A percentile compares a stretch with the other conserved stretches of the same genome.
phyloP scores from a whole-genome alignment of 1,139 yeast genomes.

The Arxiozyma bovina region DNA sequence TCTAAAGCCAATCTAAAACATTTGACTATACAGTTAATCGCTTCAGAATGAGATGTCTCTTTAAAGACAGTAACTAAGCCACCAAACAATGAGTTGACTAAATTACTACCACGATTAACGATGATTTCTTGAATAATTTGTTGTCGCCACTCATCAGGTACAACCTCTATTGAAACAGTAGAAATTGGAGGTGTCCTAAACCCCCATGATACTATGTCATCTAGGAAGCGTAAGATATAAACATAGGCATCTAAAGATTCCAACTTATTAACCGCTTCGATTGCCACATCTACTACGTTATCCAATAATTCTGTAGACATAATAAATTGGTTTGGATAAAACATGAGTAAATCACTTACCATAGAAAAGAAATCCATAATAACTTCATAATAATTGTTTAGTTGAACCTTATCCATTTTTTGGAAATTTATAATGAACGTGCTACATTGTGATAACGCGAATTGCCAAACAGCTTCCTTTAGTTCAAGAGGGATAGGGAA shows the following conservation, averaged over 20 bases:
- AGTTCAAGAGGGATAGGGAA: conserved; percentile 27
- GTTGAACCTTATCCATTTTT: conserved; percentile 25
- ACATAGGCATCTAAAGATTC: conserved; percentile 67
- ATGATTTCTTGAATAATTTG: conserved; percentile 39
- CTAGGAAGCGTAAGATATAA: conserved; percentile 63
- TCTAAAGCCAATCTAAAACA: conserved; percentile 45
- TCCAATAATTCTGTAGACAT: conserved; percentile 47
- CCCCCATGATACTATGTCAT: conserved; percentile 80
- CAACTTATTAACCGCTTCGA: conserved; percentile 42
- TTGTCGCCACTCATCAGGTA: conserved; percentile 45
- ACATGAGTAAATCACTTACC: conserved; percentile 72
- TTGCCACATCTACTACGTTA: conserved; percentile 52
- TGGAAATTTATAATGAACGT: conserved; percentile 36
- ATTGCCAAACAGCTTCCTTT: conserved; percentile 43
- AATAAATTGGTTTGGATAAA: conserved; percentile 61
- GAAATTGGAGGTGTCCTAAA: conserved; percentile 73
- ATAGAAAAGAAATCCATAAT: conserved; percentile 85
- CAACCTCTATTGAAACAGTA: conserved; percentile 42
- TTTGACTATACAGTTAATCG: conserved; percentile 64
- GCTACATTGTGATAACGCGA: conserved; percentile 39
- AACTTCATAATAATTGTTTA: conserved; percentile 53
- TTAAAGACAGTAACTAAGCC: conserved; percentile 72
- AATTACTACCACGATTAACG: conserved; percentile 46
- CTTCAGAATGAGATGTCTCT: conserved; percentile 61
- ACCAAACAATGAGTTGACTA: conserved; percentile 46